Base-by-base conservation (phyloP, 1,139 yeast genomes). In the Sugiyamaella paludigena region DNA sequence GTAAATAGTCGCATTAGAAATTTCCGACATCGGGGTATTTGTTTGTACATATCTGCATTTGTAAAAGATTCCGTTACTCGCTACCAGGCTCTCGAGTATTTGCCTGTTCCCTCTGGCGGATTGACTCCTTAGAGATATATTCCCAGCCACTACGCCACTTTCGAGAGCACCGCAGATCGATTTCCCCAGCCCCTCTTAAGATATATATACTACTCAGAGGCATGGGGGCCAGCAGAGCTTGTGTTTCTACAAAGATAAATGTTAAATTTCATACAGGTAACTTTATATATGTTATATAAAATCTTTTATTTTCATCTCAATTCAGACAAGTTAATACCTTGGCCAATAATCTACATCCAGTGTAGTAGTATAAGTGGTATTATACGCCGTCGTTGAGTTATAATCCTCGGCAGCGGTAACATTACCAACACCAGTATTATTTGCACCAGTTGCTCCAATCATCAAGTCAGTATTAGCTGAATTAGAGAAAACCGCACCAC, bases 271-370 rank as follows among this genome's bases (percentile, higher is more conserved):
- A 30, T 31, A 27, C 36, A 30, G 8, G 19, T 30, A 6, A 15
- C 10, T 27, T 29, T 39, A 19, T 39, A 39, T n/a, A 39, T 10
- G 7, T n/a, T 15, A 39, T 13, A 8, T 10, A n/a, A 35, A 35
- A 13, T 8, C 5, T 19, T 19, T 19, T 19, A 3, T 19, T 19
- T 19, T 19, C 24, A 19, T 19, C 24, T 19, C 24, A 19, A n/a
- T 8, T n/a, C 42, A 10, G 19, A 29, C 42, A 12, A 39, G 24
- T 37, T 15, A 36, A 36, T 43, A 45, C 15, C 40, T 35, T 42
- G 12, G 43, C 51, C 51, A 45, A 40, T 45, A 45, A 34, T 48
- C 48, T 28, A 36, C 49, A 37, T 49, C 49, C 43, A 49, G 47
- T 5, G 24, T 19, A 27, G 41, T 29, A 16, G 52, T 34, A 29